Conservation (phyloP, 192 early-diverging fungal genomes). For the Umbelopsis ramanniana region DNA sequence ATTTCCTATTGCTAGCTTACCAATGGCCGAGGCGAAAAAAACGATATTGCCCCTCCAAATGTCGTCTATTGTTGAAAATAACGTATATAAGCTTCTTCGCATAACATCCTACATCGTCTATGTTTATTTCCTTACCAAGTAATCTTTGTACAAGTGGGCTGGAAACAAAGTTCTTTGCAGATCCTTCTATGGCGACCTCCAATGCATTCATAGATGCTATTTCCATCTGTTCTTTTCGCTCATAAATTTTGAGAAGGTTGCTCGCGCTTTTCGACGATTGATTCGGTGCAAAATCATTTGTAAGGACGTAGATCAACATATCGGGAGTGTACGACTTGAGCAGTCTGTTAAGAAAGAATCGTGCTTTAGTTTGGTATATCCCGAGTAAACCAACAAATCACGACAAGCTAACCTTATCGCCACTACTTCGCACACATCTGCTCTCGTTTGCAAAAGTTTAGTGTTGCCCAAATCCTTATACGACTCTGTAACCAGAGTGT, state of each 20-base stretch:
- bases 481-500: background rate
- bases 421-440: constrained; percentile 48
- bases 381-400: no score
- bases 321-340: constrained; percentile 42
- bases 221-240: background rate
- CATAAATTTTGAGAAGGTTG: background rate
- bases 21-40: constrained; percentile 45
- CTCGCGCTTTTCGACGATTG: constrained; percentile 23
- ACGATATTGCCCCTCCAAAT: constrained; percentile 49
- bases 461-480: constrained; percentile 12
- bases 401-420: constrained; percentile 38
- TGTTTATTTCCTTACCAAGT: constrained; percentile 31
- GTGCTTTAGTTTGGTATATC: background rate
- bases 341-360: constrained; percentile 19
- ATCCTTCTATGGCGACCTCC: constrained; percentile 47
- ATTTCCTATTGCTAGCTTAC: constrained; percentile 23
- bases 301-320: constrained; percentile 43
- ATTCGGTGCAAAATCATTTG: constrained; percentile 44
- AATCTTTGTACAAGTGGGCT: constrained; percentile 46
- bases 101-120: background rate
- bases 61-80: constrained; percentile 30
- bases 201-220: constrained; percentile 42
- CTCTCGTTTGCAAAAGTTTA: constrained; percentile 27
- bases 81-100: no score
- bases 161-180: constrained; percentile 45